phyloP scores from a whole-genome alignment of 164 flowering plant genomes.

The Tinospora cordifolia region DNA sequence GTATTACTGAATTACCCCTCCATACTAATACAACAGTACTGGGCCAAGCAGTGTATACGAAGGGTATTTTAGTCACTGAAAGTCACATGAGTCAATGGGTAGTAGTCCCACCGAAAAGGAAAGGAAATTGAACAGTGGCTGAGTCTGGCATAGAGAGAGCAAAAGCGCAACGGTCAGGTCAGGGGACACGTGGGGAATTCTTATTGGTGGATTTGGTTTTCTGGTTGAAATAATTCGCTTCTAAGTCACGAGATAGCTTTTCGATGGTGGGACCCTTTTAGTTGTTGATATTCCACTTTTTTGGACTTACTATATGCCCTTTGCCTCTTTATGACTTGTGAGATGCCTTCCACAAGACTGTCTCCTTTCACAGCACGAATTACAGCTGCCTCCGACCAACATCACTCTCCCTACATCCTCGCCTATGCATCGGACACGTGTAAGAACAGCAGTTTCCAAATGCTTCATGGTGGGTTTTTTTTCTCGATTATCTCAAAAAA shows the following conservation, averaged over 20 bases:
- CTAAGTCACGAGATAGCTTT: slow-evolving; percentile 1
- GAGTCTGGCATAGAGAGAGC: not conserved
- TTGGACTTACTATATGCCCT: slow-evolving; percentile 2
- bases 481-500: too few relatives aligned
- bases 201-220: not conserved
- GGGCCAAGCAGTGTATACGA: too few relatives aligned
- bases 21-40: not conserved
- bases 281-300: not conserved
- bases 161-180: slow-evolving; percentile 7
- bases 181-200: slow-evolving; percentile 3
- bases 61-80: slow-evolving; percentile 4
- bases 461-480: too few relatives aligned
- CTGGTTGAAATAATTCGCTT: not conserved
- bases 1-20: too few relatives aligned
- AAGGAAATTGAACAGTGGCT: not conserved
- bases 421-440: too few relatives aligned
- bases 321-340: too few relatives aligned
- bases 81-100: not conserved
- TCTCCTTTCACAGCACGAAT: too few relatives aligned
- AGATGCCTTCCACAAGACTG: too few relatives aligned
- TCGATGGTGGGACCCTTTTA: slow-evolving; percentile 3
- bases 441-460: too few relatives aligned
- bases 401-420: not conserved
- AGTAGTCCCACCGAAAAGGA: not conserved
- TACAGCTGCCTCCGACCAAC: not conserved